phyloP scores from a whole-genome alignment of 1,139 yeast species.

The Yamadazyma kanchanaburiensis region DNA sequence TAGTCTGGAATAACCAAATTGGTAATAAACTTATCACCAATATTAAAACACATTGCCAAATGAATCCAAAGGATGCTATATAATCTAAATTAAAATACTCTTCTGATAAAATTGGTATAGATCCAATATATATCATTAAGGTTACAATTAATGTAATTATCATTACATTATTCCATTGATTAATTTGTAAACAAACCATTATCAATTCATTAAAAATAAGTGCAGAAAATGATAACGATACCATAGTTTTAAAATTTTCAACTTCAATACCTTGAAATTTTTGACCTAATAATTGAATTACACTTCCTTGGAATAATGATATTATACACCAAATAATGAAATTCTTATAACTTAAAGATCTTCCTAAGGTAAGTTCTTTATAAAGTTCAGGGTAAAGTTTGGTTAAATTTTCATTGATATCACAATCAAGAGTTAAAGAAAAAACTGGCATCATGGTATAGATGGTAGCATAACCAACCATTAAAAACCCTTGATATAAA shows the following conservation, averaged over 20 bases:
- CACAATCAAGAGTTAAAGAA: slow-evolving; percentile 85
- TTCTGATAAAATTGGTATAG: slow-evolving; percentile 68
- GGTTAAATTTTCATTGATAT: slow-evolving; percentile 86
- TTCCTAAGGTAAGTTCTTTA: slow-evolving; percentile 86
- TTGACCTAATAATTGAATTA: slow-evolving; percentile 81
- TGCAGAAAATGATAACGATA: slow-evolving; percentile 78
- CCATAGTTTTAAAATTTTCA: slow-evolving; percentile 66
- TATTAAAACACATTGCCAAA: slow-evolving; percentile 68
- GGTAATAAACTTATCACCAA: slow-evolving; percentile 76
- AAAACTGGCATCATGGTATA: slow-evolving; percentile 99
- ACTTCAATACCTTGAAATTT: slow-evolving; percentile 60
- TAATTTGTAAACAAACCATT: slow-evolving; percentile 91
- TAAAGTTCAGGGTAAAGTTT: slow-evolving; percentile 91
- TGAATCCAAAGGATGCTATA: slow-evolving; percentile 55
- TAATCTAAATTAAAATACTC: slow-evolving; percentile 80
- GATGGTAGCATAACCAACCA: slow-evolving; percentile 97
- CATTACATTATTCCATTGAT: slow-evolving; percentile 87
- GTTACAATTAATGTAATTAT: slow-evolving; percentile 70
- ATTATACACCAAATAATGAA: slow-evolving; percentile 90
- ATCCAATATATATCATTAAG: slow-evolving; percentile 59
- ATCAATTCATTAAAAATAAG: slow-evolving; percentile 80
- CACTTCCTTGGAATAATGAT: slow-evolving; percentile 82
- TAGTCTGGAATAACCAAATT: slow-evolving; percentile 79
- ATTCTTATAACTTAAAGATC: slow-evolving; percentile 78
- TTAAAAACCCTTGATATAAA: slow-evolving; percentile 89